Conservation (phyloP, 306 rosid species). For the Vachellia collinsii region DNA sequence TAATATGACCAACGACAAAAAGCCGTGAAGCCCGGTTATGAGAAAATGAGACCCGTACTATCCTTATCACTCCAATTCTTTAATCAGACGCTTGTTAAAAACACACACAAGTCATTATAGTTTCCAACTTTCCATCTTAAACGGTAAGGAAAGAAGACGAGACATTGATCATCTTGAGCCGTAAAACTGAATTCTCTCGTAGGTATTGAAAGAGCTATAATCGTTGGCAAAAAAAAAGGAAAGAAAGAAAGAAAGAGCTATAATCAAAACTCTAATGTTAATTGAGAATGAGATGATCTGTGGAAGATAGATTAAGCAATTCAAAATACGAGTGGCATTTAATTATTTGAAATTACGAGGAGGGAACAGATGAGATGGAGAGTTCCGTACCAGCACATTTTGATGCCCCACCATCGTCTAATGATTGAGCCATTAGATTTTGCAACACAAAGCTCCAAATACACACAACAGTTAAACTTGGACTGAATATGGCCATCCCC, state of each 20-base stretch:
- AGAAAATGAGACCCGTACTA: neutral
- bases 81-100: neutral
- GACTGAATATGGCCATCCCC: slow-evolving; percentile 35
- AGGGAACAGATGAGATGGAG: slow-evolving; percentile 21
- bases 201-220: neutral
- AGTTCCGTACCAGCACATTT: slow-evolving; percentile 35
- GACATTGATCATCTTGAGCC: neutral
- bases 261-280: neutral
- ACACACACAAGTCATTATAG: neutral
- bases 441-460: slow-evolving; percentile 37
- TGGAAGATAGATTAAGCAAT: neutral
- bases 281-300: neutral
- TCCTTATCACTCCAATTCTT: neutral
- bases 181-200: neutral
- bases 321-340: too few species aligned
- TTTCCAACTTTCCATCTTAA: neutral
- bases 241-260: neutral
- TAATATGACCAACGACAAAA: neutral
- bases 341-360: neutral
- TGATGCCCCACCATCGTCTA: slow-evolving; percentile 29
- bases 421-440: slow-evolving; percentile 50
- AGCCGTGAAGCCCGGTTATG: neutral
- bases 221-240: too few species aligned
- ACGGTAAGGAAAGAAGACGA: neutral
- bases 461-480: slow-evolving; percentile 43